Base-by-base conservation (phyloP, 352 stramenopile genomes). In the Pythium sp. region DNA sequence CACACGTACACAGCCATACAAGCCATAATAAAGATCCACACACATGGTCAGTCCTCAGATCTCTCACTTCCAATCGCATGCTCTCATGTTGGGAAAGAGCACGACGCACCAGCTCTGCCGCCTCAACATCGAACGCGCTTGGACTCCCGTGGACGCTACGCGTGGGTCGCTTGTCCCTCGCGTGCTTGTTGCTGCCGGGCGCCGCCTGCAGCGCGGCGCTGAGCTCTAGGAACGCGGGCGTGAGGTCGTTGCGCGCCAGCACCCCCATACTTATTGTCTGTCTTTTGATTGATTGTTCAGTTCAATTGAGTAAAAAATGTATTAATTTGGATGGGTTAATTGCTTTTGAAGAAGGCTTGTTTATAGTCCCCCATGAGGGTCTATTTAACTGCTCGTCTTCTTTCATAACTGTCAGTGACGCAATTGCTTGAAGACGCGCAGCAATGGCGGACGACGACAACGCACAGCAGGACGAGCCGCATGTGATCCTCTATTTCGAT, bases 401-500 rank as follows among this genome's bases (percentile, higher is more conserved):
- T 53, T 24, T 20, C 20, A 5, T 18, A 30, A 57, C 12, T 32
- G 49, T 49, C 36, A 34, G 53, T 22, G 24, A 34, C 24, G 5
- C 5, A 11, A 24, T 8, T 32, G 30, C 9, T 32, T 22, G 26
- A 38, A 58, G 22, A 24, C 12, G 22, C 22, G 12, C 51, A 34
- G 22, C 5, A 28, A 57, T 61, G 55, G 9, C 55, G 20, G 56
- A 32, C 3, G n/a, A n/a, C 9, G 32, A 46, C 38, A 5, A 15
- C 38, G 38, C 38, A 1, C 38, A 24, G n/a, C n/a, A 56, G 49
- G 9, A 20, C 2, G 56, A 62, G 24, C 78, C 74, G 32, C 84
- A 92, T 54, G 56, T 91, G 61, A 57, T 93, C 72, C 74, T 93
- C 53, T 92, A 90, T 67, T 89, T 93, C 62, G 86, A 93, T 65